Base-by-base conservation (phyloP, 768 basidiomycete species). In the Pholiota microspora region DNA sequence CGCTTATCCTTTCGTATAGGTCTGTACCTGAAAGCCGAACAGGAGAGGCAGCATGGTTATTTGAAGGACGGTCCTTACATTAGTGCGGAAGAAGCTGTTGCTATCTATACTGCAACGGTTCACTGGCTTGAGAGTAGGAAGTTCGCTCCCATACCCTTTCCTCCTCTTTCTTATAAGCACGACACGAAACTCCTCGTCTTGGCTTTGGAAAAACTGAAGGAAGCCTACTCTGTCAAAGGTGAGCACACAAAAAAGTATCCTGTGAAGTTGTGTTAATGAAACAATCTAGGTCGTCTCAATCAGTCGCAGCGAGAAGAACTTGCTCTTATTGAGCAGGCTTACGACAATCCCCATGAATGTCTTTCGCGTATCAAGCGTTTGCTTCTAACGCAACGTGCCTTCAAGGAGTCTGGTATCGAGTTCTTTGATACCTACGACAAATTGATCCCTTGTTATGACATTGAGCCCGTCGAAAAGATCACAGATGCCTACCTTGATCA, bases 31-130 rank as follows among this genome's bases (percentile, higher is more conserved):
- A 99, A 99, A 75, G 96, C 97, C 23, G 97, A 99, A 73, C 97
- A 99, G 68, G 97, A 99, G 74, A 80, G 97, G 57, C 97, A 98
- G 70, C 96, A 99, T 64, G 95, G 89, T 2, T 99, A 99, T 69
- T 85, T 99, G 59, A 98, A 99, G 77, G 97, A 99, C 71, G 97
- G 97, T 48, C 97, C 97, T 5, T 98, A 99, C 68, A 94, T 99
- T 71, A 96, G 92, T 61, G 94, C 96, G 10, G 97, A 98, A 69
- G 97, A 98, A 67, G 97, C 96, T 49, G 96, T 98, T 18, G 97
- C 97, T 2, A 94, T 98, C 66, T 99, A 98, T 72, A 96, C 96
- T 0, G 93, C 95, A 8, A 98, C 96, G 0, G 96, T 98, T 2
- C 96, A 99, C 71, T 99, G 97, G 97, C 79, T 99, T 21, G 97